A percentile compares a stretch with the other conserved stretches of the same genome.
phyloP scores from a whole-genome alignment of 768 basidiomycete species.

The Lanmaoa rubissima region DNA sequence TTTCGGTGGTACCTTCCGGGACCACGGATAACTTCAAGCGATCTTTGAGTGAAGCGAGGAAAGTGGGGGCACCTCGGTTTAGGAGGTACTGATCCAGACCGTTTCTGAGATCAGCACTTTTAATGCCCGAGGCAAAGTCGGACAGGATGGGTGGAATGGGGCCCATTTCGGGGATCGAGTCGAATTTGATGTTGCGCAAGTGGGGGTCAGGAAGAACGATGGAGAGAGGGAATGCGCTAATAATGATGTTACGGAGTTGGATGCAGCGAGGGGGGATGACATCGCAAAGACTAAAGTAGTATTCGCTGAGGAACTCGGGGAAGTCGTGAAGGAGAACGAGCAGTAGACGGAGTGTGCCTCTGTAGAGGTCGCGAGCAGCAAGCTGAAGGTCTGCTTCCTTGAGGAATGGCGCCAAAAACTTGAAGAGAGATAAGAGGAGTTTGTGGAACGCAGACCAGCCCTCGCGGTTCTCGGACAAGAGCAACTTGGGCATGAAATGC shows the following conservation, averaged over 20 bases:
- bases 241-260: conserved; percentile 94
- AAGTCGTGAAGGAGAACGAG: conserved; percentile 97
- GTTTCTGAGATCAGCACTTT: conserved; percentile 72
- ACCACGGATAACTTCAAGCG: conserved; percentile 55
- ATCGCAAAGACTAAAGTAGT: conserved; percentile 95
- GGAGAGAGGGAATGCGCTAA: conserved; percentile 89
- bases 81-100: conserved; percentile 86
- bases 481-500: conserved; percentile 94
- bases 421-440: conserved; percentile 88
- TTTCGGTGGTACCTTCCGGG: conserved; percentile 49
- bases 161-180: conserved; percentile 84
- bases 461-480: conserved; percentile 87
- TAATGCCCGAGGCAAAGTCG: conserved; percentile 84
- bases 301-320: conserved; percentile 96
- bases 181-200: conserved; percentile 69
- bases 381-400: conserved; percentile 76
- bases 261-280: conserved; percentile 90
- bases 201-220: conserved; percentile 85
- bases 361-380: conserved; percentile 84
- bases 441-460: conserved; percentile 98
- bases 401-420: conserved; percentile 91
- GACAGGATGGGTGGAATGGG: conserved; percentile 88
- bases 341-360: conserved; percentile 85
- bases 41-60: conserved; percentile 76
- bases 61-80: conserved; percentile 67